A percentile compares a stretch with the other conserved stretches of the same genome.
These are phyloP conservation scores for Rubia occidens DNA, from an alignment of 305 asterid genomes.

Conservation along the genomic window DNA sequence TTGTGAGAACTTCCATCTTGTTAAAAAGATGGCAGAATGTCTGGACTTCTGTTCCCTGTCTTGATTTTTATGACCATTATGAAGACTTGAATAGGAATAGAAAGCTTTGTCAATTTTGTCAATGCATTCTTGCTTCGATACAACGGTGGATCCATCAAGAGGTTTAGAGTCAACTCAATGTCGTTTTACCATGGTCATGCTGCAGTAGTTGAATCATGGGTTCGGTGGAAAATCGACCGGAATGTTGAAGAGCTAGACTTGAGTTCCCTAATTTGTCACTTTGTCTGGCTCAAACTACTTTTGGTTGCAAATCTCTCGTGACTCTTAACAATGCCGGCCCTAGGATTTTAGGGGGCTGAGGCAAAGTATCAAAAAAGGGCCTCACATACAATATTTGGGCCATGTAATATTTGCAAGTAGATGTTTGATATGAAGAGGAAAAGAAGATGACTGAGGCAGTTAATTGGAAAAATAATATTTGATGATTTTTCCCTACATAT, in stretches of 20 bases:
- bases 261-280: background rate
- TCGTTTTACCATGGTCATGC: background rate
- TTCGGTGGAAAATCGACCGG: background rate
- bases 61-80: background rate
- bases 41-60: background rate
- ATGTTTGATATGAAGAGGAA: too few species aligned
- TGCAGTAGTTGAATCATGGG: background rate
- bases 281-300: background rate
- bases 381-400: too few species aligned
- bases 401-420: too few species aligned
- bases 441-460: too few species aligned
- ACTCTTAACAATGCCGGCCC: background rate
- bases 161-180: background rate
- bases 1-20: background rate
- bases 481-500: too few species aligned
- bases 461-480: too few species aligned
- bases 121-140: background rate
- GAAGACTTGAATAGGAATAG: background rate
- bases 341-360: too few species aligned
- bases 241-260: constrained; percentile 2
- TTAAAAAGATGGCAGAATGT: background rate
- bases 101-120: background rate
- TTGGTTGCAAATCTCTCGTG: background rate
- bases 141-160: background rate
- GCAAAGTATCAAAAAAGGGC: too few species aligned